Evolutionary conservation across 2,329 filamentous ascomycete species (phyloP).

Genomic region (Botrytis medusae): DNA sequence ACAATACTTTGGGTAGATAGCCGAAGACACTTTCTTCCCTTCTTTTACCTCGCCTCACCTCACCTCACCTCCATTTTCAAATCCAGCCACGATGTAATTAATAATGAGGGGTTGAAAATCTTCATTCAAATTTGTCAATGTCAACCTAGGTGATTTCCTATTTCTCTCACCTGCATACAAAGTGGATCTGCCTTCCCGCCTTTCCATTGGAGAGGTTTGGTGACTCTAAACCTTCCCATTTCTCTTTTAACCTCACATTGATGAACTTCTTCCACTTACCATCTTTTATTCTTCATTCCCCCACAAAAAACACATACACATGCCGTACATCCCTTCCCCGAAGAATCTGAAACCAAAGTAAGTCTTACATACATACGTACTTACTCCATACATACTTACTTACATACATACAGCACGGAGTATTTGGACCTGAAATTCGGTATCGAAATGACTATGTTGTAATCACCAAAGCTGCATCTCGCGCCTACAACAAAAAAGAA

Average conservation of each 20-base stretch:
- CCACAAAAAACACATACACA: not conserved
- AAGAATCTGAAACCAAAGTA: not conserved
- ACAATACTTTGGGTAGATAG: not conserved
- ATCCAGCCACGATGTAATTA: not conserved
- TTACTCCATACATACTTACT: not conserved
- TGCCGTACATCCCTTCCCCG: not conserved
- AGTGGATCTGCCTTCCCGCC: not conserved
- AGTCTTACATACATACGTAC: not conserved
- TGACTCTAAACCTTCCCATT: not conserved
- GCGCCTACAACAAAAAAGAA: not conserved
- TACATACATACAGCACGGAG: not conserved
- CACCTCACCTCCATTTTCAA: not conserved
- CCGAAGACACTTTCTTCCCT: not conserved
- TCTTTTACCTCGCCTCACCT: not conserved
- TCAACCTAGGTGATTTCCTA: not conserved
- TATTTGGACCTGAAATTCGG: not conserved
- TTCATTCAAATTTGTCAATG: not conserved
- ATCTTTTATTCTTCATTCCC: not conserved
- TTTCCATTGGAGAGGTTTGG: not conserved
- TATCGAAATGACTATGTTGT: not conserved
- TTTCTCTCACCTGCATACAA: constrained; percentile 1
- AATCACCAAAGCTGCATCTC: not conserved
- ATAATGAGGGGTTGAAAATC: not conserved
- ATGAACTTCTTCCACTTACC: not conserved
- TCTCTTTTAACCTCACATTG: not conserved